Evolutionary conservation across 2,329 filamentous ascomycete genomes (phyloP), one percentile per base, ranked within the genome.

Genomic region (Fusarium sp.): DNA sequence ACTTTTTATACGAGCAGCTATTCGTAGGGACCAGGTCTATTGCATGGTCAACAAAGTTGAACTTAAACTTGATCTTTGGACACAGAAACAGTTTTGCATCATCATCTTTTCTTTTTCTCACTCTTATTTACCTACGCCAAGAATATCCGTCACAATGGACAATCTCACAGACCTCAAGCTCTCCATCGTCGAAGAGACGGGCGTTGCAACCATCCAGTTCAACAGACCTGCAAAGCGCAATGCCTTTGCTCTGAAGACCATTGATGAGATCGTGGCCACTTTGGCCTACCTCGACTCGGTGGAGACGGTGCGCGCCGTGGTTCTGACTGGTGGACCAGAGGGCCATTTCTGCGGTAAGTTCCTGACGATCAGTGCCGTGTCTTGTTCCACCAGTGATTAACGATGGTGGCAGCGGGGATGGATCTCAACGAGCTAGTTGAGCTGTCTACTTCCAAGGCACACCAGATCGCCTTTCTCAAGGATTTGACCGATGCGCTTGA

Each of bases 301-400:
- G 24, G 45, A 65, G 18, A 40, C 43, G 0, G 63, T 71, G 12
- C 68, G 68, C 14, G 46, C 51, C 5, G 63, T 71, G 0, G 30
- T 71, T 34, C 10, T 71, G n/a, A 71, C 58, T 29, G 68, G 68
- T 25, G 68, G 68, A 20, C 59, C 68, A 27, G 58, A 58, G 47
- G 68, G 68, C 1, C 68, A 57, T 24, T 71, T 71, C n/a, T 71
- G 68, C 40, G 68, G 68, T 71, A 71, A 16, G 67, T 64, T 29
- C 34, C 32, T 49, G 50, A 43, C 38, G 50, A 53, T 53, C 50
- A 53, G 22, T 18, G 15, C 29, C 16, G 10, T 34, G 32, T 24
- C 29, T 32, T 32, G 47, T 34, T 51, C 16, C 49, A 51, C 49
- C 49, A 51, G 49, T 51, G 30, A 38, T 51, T 59, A 46, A 63